Evolutionary conservation across 768 basidiomycete genomes (phyloP), one percentile per base, ranked within the genome.

Genomic region (Phanerochaete sordida): DNA sequence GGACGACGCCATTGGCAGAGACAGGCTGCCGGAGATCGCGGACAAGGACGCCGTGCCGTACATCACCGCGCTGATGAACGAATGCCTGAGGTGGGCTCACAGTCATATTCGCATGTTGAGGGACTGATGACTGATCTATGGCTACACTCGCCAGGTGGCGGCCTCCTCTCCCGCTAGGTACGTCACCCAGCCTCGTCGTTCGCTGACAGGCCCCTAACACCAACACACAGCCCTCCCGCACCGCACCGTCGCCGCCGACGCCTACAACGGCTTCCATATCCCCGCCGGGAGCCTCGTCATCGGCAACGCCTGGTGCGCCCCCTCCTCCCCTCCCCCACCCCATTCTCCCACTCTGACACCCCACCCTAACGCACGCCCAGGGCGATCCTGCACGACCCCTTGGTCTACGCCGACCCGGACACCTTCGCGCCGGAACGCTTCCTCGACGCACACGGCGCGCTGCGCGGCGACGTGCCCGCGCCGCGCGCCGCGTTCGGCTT

Each of bases 311-410:
- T 62, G 61, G 61, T 58, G 24, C 28, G 61, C 28, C 5, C 9
- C n/a, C n/a, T n/a, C n/a, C n/a, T n/a, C n/a, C n/a, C n/a, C n/a
- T n/a, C n/a, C n/a, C n/a, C n/a, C n/a, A n/a, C n/a, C n/a, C n/a
- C n/a, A n/a, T n/a, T n/a, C n/a, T n/a, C 7, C 15, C 21, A 23
- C 7, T 13, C 16, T 26, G 26, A 35, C 33, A 13, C 6, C 4
- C 7, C 8, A 43, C 27, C 11, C 48, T 28, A 26, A 13, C 28
- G 13, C 24, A 2, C 13, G 24, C 23, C n/a, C 21, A 59, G 57
- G 79, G 74, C 74, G 1, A 74, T 81, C 52, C 71, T 75, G 1
- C 76, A 74, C 46, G 70, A 82, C 45, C 73, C 75, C 43, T 51
- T 61, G 7, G 65, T 65, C 21, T 78, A 75, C 57, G 68, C 71